These are phyloP conservation scores for Beauveria asiatica DNA, from an alignment of 2,329 filamentous ascomycete genomes.

Conservation along the genomic window DNA sequence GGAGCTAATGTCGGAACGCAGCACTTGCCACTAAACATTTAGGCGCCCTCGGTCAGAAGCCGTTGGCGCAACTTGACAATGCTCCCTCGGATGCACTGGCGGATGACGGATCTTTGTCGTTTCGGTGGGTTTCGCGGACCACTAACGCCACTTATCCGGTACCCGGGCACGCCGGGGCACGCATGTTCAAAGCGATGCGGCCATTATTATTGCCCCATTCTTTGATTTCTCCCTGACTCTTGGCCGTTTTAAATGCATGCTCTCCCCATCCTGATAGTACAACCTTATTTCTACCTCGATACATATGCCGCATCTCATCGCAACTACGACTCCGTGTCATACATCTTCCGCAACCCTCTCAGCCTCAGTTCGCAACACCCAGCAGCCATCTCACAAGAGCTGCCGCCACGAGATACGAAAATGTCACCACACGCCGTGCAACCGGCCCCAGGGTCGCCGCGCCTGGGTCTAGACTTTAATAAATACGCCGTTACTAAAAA, in stretches of 20 bases:
- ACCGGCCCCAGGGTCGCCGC: conserved; percentile 13
- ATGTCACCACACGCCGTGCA: conserved; percentile 37
- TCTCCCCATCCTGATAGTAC: background rate
- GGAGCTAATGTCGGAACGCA: no score
- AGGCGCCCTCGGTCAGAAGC: background rate
- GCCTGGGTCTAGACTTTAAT: conserved; percentile 21
- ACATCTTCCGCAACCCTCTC: no score
- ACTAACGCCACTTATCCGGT: background rate
- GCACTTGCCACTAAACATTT: no score
- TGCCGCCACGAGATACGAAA: background rate
- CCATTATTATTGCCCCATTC: background rate
- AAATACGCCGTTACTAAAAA: conserved; percentile 39
- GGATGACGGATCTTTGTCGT: conserved; percentile 5
- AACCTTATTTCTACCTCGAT: background rate
- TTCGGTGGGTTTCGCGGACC: background rate
- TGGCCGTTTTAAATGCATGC: background rate
- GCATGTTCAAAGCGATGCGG: background rate
- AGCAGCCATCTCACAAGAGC: background rate
- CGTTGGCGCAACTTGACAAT: background rate
- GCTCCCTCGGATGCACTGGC: conserved; percentile 1
- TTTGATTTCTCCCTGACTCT: background rate
- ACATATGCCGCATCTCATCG: no score
- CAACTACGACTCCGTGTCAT: no score
- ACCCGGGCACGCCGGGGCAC: background rate
- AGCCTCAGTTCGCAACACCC: background rate